A percentile compares a stretch with the other conserved stretches of the same genome.
phyloP scores from a whole-genome alignment of 1,284 basidiomycete genomes.

The Sanguinoderma infundibulare region DNA sequence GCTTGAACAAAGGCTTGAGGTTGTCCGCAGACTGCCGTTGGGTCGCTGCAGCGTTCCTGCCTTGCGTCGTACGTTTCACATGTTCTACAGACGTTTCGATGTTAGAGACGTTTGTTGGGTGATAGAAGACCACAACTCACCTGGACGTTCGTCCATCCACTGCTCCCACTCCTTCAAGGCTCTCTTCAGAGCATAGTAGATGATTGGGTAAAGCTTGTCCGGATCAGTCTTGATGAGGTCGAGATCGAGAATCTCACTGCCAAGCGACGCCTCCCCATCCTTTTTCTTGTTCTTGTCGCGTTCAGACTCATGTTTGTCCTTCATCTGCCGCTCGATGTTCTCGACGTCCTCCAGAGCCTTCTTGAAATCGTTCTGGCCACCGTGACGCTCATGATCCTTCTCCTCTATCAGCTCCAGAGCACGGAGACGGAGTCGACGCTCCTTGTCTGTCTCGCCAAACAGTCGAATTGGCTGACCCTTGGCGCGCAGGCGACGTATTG shows the following conservation, averaged over 20 bases:
- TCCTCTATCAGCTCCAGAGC: conserved; percentile 95
- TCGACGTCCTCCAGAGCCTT: conserved; percentile 93
- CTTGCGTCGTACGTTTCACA: conserved; percentile 87
- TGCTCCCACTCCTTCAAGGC: conserved; percentile 96
- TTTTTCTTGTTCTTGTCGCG: conserved; percentile 65
- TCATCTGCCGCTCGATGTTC: conserved; percentile 75
- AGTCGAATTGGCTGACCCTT: conserved; percentile 95
- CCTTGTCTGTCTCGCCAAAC: conserved; percentile 96
- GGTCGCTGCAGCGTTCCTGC: conserved; percentile 93
- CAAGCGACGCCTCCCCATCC: conserved; percentile 55
- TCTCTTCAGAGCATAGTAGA: conserved; percentile 95
- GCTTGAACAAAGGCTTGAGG: conserved; percentile 95
- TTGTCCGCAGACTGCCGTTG: conserved; percentile 97
- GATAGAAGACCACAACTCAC: conserved; percentile 43
- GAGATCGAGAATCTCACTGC: conserved; percentile 72
- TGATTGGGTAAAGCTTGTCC: conserved; percentile 96
- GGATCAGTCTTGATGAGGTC: conserved; percentile 88
- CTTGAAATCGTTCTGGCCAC: conserved; percentile 93
- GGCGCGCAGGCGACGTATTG: conserved; percentile 82
- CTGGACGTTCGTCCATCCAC: conserved; percentile 90
- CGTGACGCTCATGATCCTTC: conserved; percentile 74
- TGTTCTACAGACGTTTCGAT: conserved; percentile 52
- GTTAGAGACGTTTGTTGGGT: neutral
- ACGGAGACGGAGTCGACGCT: conserved; percentile 86
- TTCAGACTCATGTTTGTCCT: conserved; percentile 51